phyloP scores from a whole-genome alignment of 2,329 filamentous ascomycete species.

The Calonectria naviculata region DNA sequence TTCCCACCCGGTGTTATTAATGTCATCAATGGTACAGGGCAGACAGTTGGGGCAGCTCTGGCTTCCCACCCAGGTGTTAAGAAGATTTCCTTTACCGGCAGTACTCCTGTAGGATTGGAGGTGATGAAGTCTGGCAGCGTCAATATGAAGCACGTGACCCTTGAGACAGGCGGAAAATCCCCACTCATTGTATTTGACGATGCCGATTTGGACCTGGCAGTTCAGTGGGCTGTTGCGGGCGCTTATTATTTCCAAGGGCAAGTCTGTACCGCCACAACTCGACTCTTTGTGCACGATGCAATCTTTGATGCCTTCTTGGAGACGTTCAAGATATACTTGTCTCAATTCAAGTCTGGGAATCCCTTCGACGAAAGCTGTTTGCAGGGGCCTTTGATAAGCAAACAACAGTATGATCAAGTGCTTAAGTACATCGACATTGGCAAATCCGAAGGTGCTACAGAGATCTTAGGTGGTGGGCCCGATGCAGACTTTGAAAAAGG shows the following conservation, averaged over 20 bases:
- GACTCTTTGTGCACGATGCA: neutral
- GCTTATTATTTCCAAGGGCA: neutral
- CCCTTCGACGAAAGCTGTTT: neutral
- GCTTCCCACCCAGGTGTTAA: neutral
- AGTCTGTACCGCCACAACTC: neutral
- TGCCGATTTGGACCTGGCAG: neutral
- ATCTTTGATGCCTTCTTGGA: neutral
- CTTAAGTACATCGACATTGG: neutral
- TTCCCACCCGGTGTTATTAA: neutral
- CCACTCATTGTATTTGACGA: neutral
- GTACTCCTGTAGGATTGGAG: neutral
- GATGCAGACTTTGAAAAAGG: neutral
- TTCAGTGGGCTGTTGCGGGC: neutral
- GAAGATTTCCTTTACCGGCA: neutral
- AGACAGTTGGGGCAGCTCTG: neutral
- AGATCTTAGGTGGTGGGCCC: neutral
- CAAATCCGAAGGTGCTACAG: neutral
- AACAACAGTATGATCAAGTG: neutral
- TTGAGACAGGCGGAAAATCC: neutral
- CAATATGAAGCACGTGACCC: neutral
- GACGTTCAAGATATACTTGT: neutral
- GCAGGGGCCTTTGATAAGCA: neutral
- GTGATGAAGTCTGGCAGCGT: neutral
- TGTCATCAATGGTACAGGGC: neutral
- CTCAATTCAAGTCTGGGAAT: neutral